Evolutionary conservation across 768 basidiomycete species (phyloP), one percentile per base, ranked within the genome.

Genomic region (Coprinellus aureogranulatus): DNA sequence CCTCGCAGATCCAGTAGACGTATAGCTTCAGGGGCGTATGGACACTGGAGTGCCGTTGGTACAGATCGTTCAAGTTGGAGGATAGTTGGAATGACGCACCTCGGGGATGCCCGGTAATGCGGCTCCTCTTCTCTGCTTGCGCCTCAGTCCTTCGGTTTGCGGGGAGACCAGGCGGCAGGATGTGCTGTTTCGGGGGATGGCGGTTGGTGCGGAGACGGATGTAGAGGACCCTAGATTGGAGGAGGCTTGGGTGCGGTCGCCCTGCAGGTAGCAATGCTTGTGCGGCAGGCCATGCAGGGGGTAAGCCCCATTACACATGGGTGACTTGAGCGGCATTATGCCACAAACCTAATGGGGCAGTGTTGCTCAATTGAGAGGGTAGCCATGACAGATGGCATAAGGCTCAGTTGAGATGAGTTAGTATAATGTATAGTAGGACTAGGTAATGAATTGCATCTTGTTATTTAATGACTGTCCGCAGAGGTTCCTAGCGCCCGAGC

Each of bases 11-110:
- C 69, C 90, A 86, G 82, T 97, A 99, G 41, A 87, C 75, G 70
- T 99, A 97, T 0, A 97, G 97, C 72, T 99, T 99, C 62, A 98
- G 96, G 94, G 0, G 94, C 97, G 68, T 98, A 95, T 0, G n/a
- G n/a, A n/a, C n/a, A 98, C 94, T 95, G 72, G 0, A 42, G 25
- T 49, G 30, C 23, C 54, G 52, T 49, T 31, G 49, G 48, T 39
- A 23, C 18, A 44, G 48, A 40, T 30, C 39, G n/a, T n/a, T n/a
- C n/a, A n/a, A n/a, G 9, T 37, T 12, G 30, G 25, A 18, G 34
- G 39, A n/a, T 20, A 50, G 12, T 53, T 47, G 56, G 39, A 46
- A 30, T 45, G 30, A 66, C 73, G 56, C 58, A 86, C 95, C 95
- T 83, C 96, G 74, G 55, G 98, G 84, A 80, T 99, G 97, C 68